A percentile compares a stretch with the other conserved stretches of the same genome.
These are phyloP conservation scores for Iodosphaeria phyllophila DNA, from an alignment of 2,329 filamentous ascomycete species.

Conservation along the genomic window DNA sequence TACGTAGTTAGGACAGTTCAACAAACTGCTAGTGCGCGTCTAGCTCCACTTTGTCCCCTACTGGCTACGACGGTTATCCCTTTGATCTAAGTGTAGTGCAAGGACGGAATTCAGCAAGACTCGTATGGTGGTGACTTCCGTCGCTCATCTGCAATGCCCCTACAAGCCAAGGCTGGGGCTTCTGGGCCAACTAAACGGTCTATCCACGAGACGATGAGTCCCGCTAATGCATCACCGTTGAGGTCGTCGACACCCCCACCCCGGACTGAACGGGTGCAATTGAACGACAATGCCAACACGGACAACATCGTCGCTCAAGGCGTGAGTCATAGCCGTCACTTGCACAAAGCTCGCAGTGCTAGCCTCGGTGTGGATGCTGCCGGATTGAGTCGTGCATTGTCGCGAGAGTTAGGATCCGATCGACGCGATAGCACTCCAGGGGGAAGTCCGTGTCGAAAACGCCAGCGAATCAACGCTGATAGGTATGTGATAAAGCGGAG, in stretches of 20 bases:
- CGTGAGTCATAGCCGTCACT: constrained; percentile 15
- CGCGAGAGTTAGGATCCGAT: constrained; percentile 30
- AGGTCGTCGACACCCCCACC: constrained; percentile 25
- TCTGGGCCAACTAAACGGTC: constrained; percentile 12
- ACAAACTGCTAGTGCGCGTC: too few species aligned
- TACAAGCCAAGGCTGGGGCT: constrained; percentile 13
- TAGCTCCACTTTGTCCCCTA: too few species aligned
- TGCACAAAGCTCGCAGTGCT: constrained; percentile 16
- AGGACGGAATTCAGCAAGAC: too few species aligned
- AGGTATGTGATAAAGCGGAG: too few species aligned
- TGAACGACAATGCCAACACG: constrained; percentile 21
- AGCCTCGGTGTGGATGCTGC: constrained; percentile 26
- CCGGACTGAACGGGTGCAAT: constrained; percentile 21
- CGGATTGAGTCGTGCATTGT: constrained; percentile 28
- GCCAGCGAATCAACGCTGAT: constrained; percentile 40
- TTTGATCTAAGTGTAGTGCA: too few species aligned
- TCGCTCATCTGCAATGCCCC: constrained; percentile 13
- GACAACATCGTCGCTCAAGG: constrained; percentile 16
- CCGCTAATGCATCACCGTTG: constrained; percentile 15
- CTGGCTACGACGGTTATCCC: too few species aligned
- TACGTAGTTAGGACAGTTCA: too few species aligned
- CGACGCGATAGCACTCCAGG: constrained; percentile 32
- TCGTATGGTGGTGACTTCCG: too few species aligned
- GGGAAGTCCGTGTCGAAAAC: constrained; percentile 37
- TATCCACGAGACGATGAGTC: constrained; percentile 15